Base-by-base conservation (phyloP, 1,139 yeast species). In the Nakaseomyces nivariensis region DNA sequence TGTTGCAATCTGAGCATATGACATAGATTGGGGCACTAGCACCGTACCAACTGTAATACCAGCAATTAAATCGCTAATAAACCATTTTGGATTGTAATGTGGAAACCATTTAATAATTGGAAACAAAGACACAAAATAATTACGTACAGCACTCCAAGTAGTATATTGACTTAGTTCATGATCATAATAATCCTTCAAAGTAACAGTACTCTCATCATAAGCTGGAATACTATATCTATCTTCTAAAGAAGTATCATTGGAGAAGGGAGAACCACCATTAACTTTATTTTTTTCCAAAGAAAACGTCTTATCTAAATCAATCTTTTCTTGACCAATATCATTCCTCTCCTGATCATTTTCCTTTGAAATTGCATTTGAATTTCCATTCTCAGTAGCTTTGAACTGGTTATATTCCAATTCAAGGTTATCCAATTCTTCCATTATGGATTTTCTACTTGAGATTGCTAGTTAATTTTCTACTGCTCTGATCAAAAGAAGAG, bases 41-140 rank as follows among this genome's bases (percentile, higher is more conserved):
- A 90, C 97, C 56, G 86, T 82, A 44, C 97, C 97, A 11, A 89
- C 96, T 3, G 97, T 86, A 52, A 90, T 75, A 64, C 97, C 97
- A 2, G 97, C 96, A 54, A 89, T 81, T 54, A 89, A 68, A 67
- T 90, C 97, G 45, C 90, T 79, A 53, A 80, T 78, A 24, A 84
- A 72, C 97, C 97, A 90, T 45, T 75, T 75, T 13, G 73, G 62
- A 62, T 90, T 90, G 68, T 89, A 90, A 62, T 88, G 86, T 54
- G 84, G 77, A 50, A 89, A 80, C 97, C 97, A 89, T 25, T 72
- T 70, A 1, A 79, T 67, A 45, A 90, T 82, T 4, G 97, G 97
- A 64, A 89, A 86, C 43, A 89, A 64, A 1, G 92, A 82, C 22
- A 71, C 54, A 3, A 81, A 51, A 60, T 89, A 89, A 40, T 70